A percentile compares a stretch with the other conserved stretches of the same genome.
phyloP scores from a whole-genome alignment of 768 basidiomycete species.

The Boletus fagicola region DNA sequence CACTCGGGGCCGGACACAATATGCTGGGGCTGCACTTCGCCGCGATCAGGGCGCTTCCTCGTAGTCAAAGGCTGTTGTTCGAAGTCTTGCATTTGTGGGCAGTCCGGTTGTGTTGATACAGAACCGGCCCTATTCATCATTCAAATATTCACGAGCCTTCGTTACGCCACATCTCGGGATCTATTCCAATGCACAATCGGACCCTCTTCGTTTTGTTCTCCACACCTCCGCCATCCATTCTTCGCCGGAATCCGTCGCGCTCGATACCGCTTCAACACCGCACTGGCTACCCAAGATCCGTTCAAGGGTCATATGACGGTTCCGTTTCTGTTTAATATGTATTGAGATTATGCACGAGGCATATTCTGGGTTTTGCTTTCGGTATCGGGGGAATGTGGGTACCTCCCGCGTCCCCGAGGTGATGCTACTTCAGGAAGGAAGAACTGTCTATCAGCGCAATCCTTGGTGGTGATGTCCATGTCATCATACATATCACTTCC shows the following conservation, averaged over 20 bases:
- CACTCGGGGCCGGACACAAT: conserved; percentile 30
- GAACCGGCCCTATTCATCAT: conserved; percentile 35
- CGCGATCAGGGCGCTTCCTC: conserved; percentile 10
- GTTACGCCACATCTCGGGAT: conserved; percentile 38
- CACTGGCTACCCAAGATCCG: conserved; percentile 9
- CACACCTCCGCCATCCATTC: conserved; percentile 19
- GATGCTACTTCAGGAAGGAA: conserved; percentile 31
- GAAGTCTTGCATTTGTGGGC: conserved; percentile 1
- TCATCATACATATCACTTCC: conserved; percentile 1
- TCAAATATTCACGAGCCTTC: conserved; percentile 30
- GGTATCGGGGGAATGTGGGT: conserved; percentile 22
- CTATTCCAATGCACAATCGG: conserved; percentile 14
- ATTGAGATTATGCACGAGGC: conserved; percentile 20
- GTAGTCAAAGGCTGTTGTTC: conserved; percentile 12
- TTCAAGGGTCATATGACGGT: conserved; percentile 10
- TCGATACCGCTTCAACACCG: conserved; percentile 23
- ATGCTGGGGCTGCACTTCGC: conserved; percentile 31
- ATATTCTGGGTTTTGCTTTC: conserved; percentile 10
- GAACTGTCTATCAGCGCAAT: conserved; percentile 12
- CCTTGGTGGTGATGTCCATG: conserved; percentile 7
- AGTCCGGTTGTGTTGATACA: conserved; percentile 17
- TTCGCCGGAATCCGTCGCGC: conserved; percentile 16
- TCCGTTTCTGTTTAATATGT: conserved; percentile 12
- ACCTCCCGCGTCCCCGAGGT: conserved; percentile 27
- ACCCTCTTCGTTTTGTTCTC: conserved; percentile 18